Percentiles rank a stretch among this genome's conserved stretches.
These are phyloP conservation scores for Backusella psychrophila DNA, from an alignment of 192 early-diverging fungal species.

Conservation along the genomic window DNA sequence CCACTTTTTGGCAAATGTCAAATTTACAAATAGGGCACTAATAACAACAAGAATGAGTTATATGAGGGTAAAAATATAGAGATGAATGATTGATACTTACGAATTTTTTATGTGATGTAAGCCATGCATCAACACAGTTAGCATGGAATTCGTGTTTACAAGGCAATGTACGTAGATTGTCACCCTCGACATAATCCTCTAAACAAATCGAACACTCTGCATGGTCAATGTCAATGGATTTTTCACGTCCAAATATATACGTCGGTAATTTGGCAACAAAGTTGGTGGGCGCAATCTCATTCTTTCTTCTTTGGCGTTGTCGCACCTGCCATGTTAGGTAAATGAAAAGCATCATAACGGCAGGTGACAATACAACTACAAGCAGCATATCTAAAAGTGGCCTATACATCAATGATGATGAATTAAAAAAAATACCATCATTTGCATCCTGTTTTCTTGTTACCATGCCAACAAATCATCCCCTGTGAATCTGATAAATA, in stretches of 20 bases:
- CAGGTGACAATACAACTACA: conserved; percentile 80
- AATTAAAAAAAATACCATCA: background rate
- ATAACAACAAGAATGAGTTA: background rate
- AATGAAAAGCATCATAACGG: conserved; percentile 74
- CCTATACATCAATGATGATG: conserved; percentile 4
- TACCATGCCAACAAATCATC: conserved; percentile 48
- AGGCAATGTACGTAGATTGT: conserved; percentile 75
- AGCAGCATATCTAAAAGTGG: conserved; percentile 82
- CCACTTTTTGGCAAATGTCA: conserved; percentile 24
- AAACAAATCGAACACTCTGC: conserved; percentile 90
- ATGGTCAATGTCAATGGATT: conserved; percentile 71
- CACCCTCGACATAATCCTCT: conserved; percentile 87
- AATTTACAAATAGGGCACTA: conserved; percentile 39
- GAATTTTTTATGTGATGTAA: conserved; percentile 83
- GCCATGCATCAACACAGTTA: conserved; percentile 90
- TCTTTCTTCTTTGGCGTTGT: conserved; percentile 64
- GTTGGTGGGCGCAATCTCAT: conserved; percentile 75
- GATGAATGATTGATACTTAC: conserved; percentile 47
- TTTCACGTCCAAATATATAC: conserved; percentile 62
- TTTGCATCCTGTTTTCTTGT: background rate
- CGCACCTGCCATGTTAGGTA: conserved; percentile 73
- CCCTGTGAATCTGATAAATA: conserved; percentile 33
- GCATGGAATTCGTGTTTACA: conserved; percentile 93
- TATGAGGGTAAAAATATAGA: too few species aligned
- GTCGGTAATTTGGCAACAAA: conserved; percentile 73